These are phyloP conservation scores for Magnusiomyces clavatus DNA, from an alignment of 1,139 yeast genomes.

Conservation along the genomic window DNA sequence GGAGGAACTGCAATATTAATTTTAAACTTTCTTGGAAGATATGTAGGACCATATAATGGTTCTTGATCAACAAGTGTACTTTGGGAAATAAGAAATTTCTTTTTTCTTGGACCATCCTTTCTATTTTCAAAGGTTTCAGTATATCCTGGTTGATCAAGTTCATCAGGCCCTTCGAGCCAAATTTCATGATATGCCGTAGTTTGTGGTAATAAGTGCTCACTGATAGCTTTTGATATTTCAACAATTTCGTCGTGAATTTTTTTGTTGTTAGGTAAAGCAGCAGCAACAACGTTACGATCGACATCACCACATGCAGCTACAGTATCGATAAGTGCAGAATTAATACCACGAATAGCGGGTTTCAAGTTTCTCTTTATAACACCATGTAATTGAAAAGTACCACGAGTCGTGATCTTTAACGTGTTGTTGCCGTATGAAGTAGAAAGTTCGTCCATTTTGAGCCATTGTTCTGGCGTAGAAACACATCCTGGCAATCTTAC, in stretches of 20 bases:
- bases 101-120: constrained; percentile 68
- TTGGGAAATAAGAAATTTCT: constrained; percentile 81
- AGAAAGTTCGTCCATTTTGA: constrained; percentile 74
- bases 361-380: constrained; percentile 83
- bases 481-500: constrained; percentile 92
- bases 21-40: constrained; percentile 94
- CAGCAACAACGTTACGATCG: constrained; percentile 87
- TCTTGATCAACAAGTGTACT: constrained; percentile 49
- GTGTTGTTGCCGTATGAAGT: constrained; percentile 88
- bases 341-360: constrained; percentile 90
- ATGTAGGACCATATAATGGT: constrained; percentile 80
- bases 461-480: constrained; percentile 83
- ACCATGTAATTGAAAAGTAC: constrained; percentile 95
- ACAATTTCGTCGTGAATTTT: constrained; percentile 73
- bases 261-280: constrained; percentile 81
- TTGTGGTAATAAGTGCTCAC: constrained; percentile 77
- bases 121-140: constrained; percentile 64
- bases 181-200: constrained; percentile 97
- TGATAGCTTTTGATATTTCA: constrained; percentile 53
- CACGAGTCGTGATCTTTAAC: constrained; percentile 90
- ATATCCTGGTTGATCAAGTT: constrained; percentile 60
- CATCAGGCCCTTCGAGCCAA: constrained; percentile 88
- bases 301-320: constrained; percentile 99
- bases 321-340: constrained; percentile 83
- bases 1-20: constrained; percentile 95